phyloP scores from a whole-genome alignment of 805 yeast species.

The Lipomyces japonicus region DNA sequence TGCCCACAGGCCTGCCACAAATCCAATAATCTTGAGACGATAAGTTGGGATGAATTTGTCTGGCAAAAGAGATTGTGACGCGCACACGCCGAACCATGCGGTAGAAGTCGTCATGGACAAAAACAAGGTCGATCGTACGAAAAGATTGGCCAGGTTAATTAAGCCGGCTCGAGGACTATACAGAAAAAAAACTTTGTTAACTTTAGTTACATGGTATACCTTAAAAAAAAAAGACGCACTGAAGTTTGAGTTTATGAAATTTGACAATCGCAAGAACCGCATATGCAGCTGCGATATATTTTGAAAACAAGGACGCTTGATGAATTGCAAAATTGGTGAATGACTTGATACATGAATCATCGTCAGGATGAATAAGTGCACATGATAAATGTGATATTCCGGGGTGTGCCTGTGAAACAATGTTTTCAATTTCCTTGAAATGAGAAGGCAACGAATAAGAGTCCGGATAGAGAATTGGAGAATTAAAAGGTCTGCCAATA shows the following conservation, averaged over 20 bases:
- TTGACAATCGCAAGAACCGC: constrained; percentile 2
- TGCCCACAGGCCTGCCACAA: constrained; percentile 44
- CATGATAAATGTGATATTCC: constrained; percentile 25
- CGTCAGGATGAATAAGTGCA: constrained; percentile 25
- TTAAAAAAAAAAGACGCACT: too few species aligned
- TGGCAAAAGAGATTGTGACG: constrained; percentile 37
- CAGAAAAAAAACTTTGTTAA: background rate
- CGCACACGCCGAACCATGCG: constrained; percentile 42
- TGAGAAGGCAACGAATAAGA: constrained; percentile 22
- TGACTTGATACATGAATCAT: constrained; percentile 22
- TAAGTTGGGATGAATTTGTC: constrained; percentile 32
- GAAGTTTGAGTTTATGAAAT: background rate
- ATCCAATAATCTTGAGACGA: constrained; percentile 42
- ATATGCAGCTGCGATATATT: constrained; percentile 14
- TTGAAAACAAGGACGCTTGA: constrained; percentile 14
- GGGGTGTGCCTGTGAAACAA: constrained; percentile 28
- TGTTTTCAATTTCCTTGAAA: constrained; percentile 18
- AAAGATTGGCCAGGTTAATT: background rate
- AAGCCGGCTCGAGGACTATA: background rate
- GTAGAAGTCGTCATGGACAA: constrained; percentile 38
- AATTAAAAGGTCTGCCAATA: constrained; percentile 26
- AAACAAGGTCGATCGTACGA: constrained; percentile 36
- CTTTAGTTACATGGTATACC: background rate
- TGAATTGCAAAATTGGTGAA: constrained; percentile 6
- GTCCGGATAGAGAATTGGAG: constrained; percentile 29